Evolutionary conservation across 306 rosid genomes (phyloP), one percentile per base, ranked within the genome.

Genomic region (Hylodesmum podocarpum): DNA sequence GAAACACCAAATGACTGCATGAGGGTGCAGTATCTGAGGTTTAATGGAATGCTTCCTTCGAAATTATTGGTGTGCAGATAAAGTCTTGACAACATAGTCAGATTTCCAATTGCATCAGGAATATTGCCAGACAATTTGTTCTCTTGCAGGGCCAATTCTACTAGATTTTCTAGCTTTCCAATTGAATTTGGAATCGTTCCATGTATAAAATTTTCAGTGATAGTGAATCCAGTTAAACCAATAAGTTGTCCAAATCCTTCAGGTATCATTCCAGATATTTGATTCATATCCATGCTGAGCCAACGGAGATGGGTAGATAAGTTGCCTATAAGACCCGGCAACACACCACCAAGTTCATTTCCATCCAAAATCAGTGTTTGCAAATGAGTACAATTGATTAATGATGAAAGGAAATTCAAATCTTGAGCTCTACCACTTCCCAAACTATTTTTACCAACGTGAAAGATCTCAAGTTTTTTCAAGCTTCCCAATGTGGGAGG

Each of bases 241-340:
- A 8, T 1, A 27, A 81, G 63, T 2, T 70, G 46, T 29, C 78
- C 81, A 50, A 81, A 39, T 54, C 24, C 74, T 40, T 70, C 63
- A 15, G 81, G 81, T 50, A 74, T 46, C 36, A 5, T 28, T 67
- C 84, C 84, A n/a, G 75, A 76, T 57, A 81, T 81, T 27, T 62
- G 67, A 50, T 76, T 76, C 0, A 0, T 0, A 1, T 3, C 10
- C 37, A 76, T 53, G 15, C 0, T 0, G 62, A 81, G 66, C 6
- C 0, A 4, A 2, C 3, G 0, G 24, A 76, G 53, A 25, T 6
- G 0, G 37, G 19, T 6, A 4, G 78, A 70, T 0, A 82, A 63
- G 19, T 76, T 82, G 33, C 70, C 47, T 1, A 76, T 24, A 10
- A 41, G 37, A 25, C 62, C 12, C 31, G 85, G 78, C 62, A 82